phyloP scores from a whole-genome alignment of 2,329 filamentous ascomycete species.

The Chaetomium sp. region DNA sequence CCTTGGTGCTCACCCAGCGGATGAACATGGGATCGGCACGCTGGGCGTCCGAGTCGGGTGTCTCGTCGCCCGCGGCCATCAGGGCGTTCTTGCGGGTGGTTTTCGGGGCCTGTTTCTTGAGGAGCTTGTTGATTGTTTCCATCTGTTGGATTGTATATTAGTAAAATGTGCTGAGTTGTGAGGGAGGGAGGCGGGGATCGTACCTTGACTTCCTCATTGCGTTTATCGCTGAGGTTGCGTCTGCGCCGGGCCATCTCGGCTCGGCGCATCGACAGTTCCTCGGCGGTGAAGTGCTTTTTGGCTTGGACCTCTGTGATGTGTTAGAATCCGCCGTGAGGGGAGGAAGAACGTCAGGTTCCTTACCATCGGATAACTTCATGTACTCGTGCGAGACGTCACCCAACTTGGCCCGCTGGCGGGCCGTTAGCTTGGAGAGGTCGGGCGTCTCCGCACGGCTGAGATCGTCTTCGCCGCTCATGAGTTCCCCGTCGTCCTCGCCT shows the following conservation, averaged over 20 bases:
- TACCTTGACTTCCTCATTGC: conserved; percentile 66
- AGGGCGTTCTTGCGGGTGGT: conserved; percentile 56
- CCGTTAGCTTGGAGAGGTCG: conserved; percentile 62
- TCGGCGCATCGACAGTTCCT: conserved; percentile 63
- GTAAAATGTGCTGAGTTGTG: not conserved
- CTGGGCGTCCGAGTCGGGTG: conserved; percentile 50
- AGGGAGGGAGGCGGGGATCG: not conserved
- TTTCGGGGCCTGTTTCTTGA: conserved; percentile 84
- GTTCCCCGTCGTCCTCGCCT: conserved; percentile 42
- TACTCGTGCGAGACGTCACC: conserved; percentile 57
- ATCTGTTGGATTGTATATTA: conserved; percentile 53
- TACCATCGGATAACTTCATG: conserved; percentile 64
- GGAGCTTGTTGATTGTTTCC: conserved; percentile 87
- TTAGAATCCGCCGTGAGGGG: conserved; percentile 23
- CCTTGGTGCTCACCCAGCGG: conserved; percentile 70
- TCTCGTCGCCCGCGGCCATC: conserved; percentile 51
- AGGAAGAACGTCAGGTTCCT: conserved; percentile 31
- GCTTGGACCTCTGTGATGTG: conserved; percentile 59
- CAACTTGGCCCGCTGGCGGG: conserved; percentile 61
- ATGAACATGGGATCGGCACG: conserved; percentile 64
- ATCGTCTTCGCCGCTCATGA: conserved; percentile 42
- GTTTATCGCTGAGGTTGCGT: conserved; percentile 65
- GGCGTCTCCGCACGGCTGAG: conserved; percentile 53
- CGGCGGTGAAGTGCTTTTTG: conserved; percentile 63
- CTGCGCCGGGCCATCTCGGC: conserved; percentile 64